phyloP scores from a whole-genome alignment of 352 stramenopile species.

The Bremia lactucae region DNA sequence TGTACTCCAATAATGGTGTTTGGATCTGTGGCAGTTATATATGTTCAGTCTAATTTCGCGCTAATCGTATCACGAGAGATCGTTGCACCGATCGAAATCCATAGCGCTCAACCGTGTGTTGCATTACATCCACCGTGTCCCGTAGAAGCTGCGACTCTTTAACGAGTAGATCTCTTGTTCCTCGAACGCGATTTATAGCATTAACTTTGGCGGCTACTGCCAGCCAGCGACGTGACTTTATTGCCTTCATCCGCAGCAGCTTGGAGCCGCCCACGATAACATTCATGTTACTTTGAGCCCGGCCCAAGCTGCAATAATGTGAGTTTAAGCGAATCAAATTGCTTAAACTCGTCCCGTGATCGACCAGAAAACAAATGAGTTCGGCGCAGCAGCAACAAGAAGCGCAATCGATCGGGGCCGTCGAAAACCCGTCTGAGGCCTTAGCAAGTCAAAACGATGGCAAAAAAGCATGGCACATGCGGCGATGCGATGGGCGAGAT shows the following conservation, averaged over 20 bases:
- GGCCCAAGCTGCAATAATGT: no score
- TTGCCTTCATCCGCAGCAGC: no score
- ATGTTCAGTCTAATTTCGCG: no score
- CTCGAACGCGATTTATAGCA: constrained; percentile 46
- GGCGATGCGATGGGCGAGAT: constrained; percentile 48
- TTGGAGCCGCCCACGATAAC: no score
- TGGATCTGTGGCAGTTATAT: constrained; percentile 70
- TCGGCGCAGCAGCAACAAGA: neutral
- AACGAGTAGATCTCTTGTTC: constrained; percentile 60
- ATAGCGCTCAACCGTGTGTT: constrained; percentile 51
- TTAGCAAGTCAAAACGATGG: constrained; percentile 1
- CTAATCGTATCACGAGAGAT: neutral
- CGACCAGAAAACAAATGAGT: constrained; percentile 9
- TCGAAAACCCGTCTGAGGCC: neutral
- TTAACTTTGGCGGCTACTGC: constrained; percentile 17
- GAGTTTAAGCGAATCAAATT: constrained; percentile 11
- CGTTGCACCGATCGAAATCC: constrained; percentile 56
- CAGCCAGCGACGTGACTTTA: constrained; percentile 16
- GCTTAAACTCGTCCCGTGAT: constrained; percentile 3
- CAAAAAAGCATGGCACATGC: constrained; percentile 36
- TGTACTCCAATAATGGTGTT: constrained; percentile 81
- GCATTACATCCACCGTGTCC: constrained; percentile 43
- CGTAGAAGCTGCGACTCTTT: constrained; percentile 56
- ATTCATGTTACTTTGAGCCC: no score
- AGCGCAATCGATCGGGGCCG: neutral